These are phyloP conservation scores for Penicillium paneum DNA, from an alignment of 2,329 filamentous ascomycete genomes.

Conservation along the genomic window DNA sequence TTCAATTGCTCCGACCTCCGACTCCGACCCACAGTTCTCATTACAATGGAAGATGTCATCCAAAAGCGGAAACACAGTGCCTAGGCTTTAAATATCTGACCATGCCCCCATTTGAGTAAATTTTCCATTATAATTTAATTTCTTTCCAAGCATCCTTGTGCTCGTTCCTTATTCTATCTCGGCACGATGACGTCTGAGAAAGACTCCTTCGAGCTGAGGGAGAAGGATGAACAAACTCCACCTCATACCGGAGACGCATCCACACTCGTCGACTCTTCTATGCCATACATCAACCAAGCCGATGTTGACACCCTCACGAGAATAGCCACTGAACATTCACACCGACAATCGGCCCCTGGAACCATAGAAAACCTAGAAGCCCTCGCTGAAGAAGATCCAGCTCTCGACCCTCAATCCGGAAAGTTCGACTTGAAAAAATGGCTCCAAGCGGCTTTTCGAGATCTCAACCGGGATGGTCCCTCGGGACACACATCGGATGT, in stretches of 20 bases:
- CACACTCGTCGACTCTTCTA: background rate
- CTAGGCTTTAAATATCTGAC: background rate
- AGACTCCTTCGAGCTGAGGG: background rate
- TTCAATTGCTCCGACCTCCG: background rate
- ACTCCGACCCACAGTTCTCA: background rate
- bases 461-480: slow-evolving; percentile 9
- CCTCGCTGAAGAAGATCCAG: slow-evolving; percentile 16
- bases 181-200: background rate
- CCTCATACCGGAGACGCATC: background rate
- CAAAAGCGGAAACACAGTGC: background rate
- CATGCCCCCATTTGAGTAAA: background rate
- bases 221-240: background rate
- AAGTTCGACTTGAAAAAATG: slow-evolving; percentile 22
- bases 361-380: slow-evolving; percentile 10
- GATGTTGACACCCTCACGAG: slow-evolving; percentile 22
- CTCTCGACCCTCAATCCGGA: slow-evolving; percentile 16
- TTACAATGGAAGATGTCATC: background rate
- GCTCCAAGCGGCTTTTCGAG: slow-evolving; percentile 16
- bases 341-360: slow-evolving; percentile 11
- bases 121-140: background rate
- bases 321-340: slow-evolving; percentile 22
- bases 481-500: slow-evolving; percentile 17
- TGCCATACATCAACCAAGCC: slow-evolving; percentile 12
- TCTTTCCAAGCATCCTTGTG: background rate
- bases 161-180: background rate